phyloP scores from a whole-genome alignment of 805 yeast species.

The Cyberlindnera sargentensis region DNA sequence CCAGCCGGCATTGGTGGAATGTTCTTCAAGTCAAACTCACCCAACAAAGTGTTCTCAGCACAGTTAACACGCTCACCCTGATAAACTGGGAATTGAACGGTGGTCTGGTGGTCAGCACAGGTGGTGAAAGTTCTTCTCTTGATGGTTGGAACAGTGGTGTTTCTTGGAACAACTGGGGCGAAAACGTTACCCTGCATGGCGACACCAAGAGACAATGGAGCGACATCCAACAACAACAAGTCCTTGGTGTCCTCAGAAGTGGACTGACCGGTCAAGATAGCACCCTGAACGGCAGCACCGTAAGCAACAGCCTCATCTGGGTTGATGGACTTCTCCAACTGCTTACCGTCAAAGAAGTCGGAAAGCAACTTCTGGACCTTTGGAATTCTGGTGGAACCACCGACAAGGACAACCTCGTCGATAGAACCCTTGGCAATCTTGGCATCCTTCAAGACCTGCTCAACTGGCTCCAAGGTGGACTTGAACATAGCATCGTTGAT shows the following conservation, averaged over 20 bases:
- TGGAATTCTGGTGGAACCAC: constrained; percentile 99
- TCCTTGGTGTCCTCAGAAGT: constrained; percentile 91
- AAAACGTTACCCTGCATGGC: constrained; percentile 99
- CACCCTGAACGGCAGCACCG: constrained; percentile 99
- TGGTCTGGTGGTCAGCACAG: constrained; percentile 97
- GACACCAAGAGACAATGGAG: constrained; percentile 98
- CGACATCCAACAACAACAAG: constrained; percentile 91
- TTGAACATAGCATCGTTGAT: constrained; percentile 89
- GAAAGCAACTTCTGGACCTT: constrained; percentile 92
- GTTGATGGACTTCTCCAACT: constrained; percentile 93
- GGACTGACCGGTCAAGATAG: constrained; percentile 83
- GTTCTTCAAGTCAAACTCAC: constrained; percentile 97
- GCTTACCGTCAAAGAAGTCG: constrained; percentile 95
- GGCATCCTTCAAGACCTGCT: constrained; percentile 90
- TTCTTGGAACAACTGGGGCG: constrained; percentile 98
- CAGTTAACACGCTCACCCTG: constrained; percentile 99
- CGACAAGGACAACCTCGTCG: constrained; percentile 93
- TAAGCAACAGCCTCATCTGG: constrained; percentile 99
- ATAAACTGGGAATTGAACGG: constrained; percentile 97
- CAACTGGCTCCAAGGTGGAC: constrained; percentile 91
- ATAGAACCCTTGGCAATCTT: constrained; percentile 76
- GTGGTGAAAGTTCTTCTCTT: constrained; percentile 99
- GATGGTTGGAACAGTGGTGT: constrained; percentile 98
- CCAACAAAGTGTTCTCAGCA: constrained; percentile 93
- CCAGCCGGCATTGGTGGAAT: constrained; percentile 99